These are phyloP conservation scores for Amanita pallidorosea DNA, from an alignment of 768 basidiomycete genomes.

Conservation along the genomic window DNA sequence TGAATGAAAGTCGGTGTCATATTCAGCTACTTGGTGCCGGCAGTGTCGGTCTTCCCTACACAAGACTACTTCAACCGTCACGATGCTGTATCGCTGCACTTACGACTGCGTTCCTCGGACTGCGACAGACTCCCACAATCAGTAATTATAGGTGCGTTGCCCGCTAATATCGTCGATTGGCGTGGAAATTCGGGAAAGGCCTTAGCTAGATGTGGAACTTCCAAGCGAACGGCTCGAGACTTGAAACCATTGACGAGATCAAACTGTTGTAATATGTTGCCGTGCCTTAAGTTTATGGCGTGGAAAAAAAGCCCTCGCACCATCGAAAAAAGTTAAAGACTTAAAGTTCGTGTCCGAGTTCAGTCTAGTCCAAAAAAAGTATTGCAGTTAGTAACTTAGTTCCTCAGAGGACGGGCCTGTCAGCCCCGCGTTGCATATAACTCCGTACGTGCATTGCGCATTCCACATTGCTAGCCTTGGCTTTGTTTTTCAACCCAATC, in stretches of 20 bases:
- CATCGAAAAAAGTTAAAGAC: too few species aligned
- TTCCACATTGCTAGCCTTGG: too few species aligned
- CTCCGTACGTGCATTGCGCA: too few species aligned
- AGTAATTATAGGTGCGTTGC: not conserved
- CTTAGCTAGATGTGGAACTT: not conserved
- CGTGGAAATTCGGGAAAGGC: not conserved
- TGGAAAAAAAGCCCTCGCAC: too few species aligned
- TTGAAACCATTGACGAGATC: not conserved
- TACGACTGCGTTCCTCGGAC: conserved; percentile 2
- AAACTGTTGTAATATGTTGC: not conserved
- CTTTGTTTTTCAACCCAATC: too few species aligned
- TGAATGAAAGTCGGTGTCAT: not conserved
- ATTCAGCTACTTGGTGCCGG: not conserved
- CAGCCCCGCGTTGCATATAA: too few species aligned
- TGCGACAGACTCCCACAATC: not conserved
- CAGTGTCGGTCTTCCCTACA: not conserved
- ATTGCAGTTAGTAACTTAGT: too few species aligned
- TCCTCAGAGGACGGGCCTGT: too few species aligned
- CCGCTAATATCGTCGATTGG: not conserved
- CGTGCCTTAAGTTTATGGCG: too few species aligned
- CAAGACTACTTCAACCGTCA: not conserved
- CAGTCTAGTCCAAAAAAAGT: too few species aligned
- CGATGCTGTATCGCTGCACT: not conserved
- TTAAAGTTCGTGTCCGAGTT: too few species aligned
- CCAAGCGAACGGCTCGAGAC: not conserved